Evolutionary conservation across 2,329 filamentous ascomycete genomes (phyloP).

Genomic region (Ciborinia camelliae): DNA sequence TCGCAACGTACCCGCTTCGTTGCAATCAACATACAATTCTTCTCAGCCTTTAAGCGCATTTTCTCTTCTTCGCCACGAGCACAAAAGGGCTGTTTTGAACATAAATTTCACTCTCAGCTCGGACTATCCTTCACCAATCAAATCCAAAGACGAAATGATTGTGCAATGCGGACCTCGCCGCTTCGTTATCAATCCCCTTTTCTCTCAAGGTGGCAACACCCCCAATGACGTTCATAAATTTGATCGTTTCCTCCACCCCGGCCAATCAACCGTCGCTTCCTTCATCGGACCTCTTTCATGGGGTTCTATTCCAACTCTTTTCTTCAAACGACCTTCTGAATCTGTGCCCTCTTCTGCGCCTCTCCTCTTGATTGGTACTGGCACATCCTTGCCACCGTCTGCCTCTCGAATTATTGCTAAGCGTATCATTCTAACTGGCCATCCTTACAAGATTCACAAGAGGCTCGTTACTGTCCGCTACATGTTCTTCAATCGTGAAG

Average conservation of each 20-base stretch:
- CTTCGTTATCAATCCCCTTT: conserved; percentile 84
- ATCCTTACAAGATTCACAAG: conserved; percentile 99
- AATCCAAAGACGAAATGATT: conserved; percentile 88
- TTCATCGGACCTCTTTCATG: conserved; percentile 90
- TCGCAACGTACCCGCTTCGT: conserved; percentile 51
- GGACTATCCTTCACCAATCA: conserved; percentile 71
- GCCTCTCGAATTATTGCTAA: conserved; percentile 84
- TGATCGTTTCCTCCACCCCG: conserved; percentile 85
- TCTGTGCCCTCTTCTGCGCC: conserved; percentile 46
- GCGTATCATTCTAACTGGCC: conserved; percentile 87
- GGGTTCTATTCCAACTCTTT: conserved; percentile 86
- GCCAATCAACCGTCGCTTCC: conserved; percentile 81
- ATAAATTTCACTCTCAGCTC: conserved; percentile 83
- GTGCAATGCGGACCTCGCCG: conserved; percentile 87
- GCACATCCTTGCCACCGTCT: conserved; percentile 77
- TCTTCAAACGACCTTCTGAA: conserved; percentile 64
- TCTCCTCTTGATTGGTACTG: conserved; percentile 76
- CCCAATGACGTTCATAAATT: conserved; percentile 98
- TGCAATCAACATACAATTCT: conserved; percentile 53
- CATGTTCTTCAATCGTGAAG: conserved; percentile 98
- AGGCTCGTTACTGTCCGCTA: conserved; percentile 94
- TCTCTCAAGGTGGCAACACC: conserved; percentile 83
- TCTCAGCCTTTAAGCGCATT: conserved; percentile 68
- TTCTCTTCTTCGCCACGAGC: conserved; percentile 87
- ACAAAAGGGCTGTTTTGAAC: conserved; percentile 89